Evolutionary conservation across 202 grass and related monocot species (phyloP), one percentile per base, ranked within the genome.

Genomic region (Elaeis oleifera): DNA sequence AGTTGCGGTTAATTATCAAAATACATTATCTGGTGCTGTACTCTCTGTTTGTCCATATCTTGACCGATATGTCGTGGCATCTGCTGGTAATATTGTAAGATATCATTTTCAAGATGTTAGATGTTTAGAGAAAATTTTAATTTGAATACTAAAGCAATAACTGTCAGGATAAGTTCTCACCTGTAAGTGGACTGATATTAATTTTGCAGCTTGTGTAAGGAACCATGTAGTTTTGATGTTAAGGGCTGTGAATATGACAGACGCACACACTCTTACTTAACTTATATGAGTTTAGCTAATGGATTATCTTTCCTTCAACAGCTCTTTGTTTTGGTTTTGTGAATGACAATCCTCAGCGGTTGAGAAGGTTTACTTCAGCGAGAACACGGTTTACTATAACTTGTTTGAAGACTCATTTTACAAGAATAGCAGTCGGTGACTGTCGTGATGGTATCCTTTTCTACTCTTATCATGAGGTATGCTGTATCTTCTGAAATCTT

Each of bases 371-470:
- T 70, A 70, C 94, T 23, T n/a, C 58, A 19, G 51, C 63, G 61
- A 89, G 69, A 72, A 86, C 94, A 61, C 74, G 94, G 27, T 97
- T 92, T 92, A 65, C 88, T 50, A 86, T 97, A 74, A 92, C 88
- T 60, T 97, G 85, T 58, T 86, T 97, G 66, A 92, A 79, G 78
- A 75, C 94, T 68, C 75, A 84, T 59, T 72, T 58, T 53, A 92
- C 84, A 70, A 74, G 69, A 65, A 97, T 97, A 89, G 88, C 82
- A 52, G 88, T 89, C 64, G 88, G 94, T 64, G 94, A 97, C 81
- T 97, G 94, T 75, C 94, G 94, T 78, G 94, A 97, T 77, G 94
- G 94, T 72, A 78, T 97, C 79, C 85, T 92, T 71, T 97, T 97
- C 78, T 97, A 82, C 78, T 85, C 82, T 57, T 97, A 92, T 73